These are phyloP conservation scores for Yamadazyma laniorum DNA, from an alignment of 805 yeast genomes.

Conservation along the genomic window DNA sequence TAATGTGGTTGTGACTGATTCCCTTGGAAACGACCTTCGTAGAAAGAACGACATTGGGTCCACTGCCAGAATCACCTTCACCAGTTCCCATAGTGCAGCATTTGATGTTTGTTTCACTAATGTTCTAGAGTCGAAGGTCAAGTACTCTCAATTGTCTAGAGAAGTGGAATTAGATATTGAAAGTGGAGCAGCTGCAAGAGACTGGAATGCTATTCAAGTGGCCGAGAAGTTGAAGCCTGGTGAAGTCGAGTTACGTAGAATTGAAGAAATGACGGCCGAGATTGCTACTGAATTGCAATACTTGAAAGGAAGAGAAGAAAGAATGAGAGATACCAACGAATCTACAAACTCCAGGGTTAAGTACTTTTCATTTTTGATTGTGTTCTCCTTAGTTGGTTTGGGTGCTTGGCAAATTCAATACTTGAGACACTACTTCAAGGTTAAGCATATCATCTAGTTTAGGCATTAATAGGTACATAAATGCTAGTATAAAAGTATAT, in stretches of 20 bases:
- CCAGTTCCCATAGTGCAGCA: conserved; percentile 77
- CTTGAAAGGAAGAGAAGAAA: conserved; percentile 82
- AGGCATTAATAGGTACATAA: neutral
- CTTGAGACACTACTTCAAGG: conserved; percentile 87
- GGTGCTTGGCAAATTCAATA: conserved; percentile 94
- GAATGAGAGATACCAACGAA: conserved; percentile 95
- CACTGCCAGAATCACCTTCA: conserved; percentile 72
- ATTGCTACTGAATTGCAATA: conserved; percentile 76
- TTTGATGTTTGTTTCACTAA: conserved; percentile 92
- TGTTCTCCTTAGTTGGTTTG: conserved; percentile 67
- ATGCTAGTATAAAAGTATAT: no score
- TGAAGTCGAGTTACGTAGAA: conserved; percentile 83
- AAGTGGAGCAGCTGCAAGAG: conserved; percentile 95
- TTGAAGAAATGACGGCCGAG: conserved; percentile 85
- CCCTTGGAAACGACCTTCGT: conserved; percentile 77
- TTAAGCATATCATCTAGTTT: conserved; percentile 73
- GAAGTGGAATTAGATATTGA: conserved; percentile 88
- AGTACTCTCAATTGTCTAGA: conserved; percentile 50
- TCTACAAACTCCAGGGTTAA: conserved; percentile 91
- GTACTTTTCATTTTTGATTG: conserved; percentile 72
- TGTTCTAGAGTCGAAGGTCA: conserved; percentile 31
- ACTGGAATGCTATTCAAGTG: conserved; percentile 94
- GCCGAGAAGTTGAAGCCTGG: conserved; percentile 90
- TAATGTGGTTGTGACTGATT: conserved; percentile 65
- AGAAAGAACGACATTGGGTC: conserved; percentile 78